A percentile compares a stretch with the other conserved stretches of the same genome.
phyloP scores from a whole-genome alignment of 805 yeast genomes.

The Candida corydali region DNA sequence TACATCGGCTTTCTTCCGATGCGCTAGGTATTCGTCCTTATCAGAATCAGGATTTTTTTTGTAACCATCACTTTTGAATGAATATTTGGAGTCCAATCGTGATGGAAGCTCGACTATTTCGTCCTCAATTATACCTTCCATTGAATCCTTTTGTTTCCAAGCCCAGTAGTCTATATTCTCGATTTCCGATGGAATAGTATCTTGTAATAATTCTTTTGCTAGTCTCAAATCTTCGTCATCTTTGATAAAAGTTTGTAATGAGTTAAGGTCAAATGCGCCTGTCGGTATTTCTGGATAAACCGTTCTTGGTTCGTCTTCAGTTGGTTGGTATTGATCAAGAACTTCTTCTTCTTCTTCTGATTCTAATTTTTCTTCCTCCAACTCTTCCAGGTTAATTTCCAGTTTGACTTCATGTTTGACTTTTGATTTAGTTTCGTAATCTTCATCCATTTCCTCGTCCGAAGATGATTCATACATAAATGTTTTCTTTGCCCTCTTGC shows the following conservation, averaged over 20 bases:
- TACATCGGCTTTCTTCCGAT: constrained; percentile 60
- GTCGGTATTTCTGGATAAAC: constrained; percentile 45
- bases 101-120: constrained; percentile 26
- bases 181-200: constrained; percentile 7
- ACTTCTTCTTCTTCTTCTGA: constrained; percentile 14
- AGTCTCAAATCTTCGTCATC: constrained; percentile 72
- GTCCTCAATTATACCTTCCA: constrained; percentile 22
- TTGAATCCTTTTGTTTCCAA: constrained; percentile 47
- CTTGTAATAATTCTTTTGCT: constrained; percentile 37
- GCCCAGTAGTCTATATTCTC: constrained; percentile 56
- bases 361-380: constrained; percentile 9
- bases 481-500: constrained; percentile 23
- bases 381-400: too few species aligned
- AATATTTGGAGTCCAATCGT: constrained; percentile 48
- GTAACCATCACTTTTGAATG: constrained; percentile 73
- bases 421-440: too few species aligned
- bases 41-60: constrained; percentile 65
- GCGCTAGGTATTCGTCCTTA: constrained; percentile 77
- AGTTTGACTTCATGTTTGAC: too few species aligned
- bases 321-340: constrained; percentile 42
- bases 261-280: constrained; percentile 36
- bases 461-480: constrained; percentile 35
- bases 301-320: constrained; percentile 47
- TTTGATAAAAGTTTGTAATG: constrained; percentile 51
- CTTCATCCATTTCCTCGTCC: constrained; percentile 23